These are phyloP conservation scores for Viola odorata DNA, from an alignment of 345 rosid species.

Conservation along the genomic window DNA sequence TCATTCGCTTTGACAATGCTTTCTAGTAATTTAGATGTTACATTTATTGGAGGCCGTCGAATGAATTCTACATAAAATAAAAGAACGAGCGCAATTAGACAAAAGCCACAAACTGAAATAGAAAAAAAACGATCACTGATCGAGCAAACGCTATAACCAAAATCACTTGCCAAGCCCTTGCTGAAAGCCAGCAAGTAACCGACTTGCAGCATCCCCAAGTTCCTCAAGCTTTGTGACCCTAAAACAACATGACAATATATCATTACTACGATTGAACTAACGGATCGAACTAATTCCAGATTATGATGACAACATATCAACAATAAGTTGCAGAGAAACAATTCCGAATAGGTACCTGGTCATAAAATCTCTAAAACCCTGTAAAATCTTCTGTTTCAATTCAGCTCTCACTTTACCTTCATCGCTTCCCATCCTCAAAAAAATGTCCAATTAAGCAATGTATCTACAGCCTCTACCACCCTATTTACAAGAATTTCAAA, in stretches of 20 bases:
- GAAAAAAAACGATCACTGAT: neutral
- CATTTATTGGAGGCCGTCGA: constrained; percentile 46
- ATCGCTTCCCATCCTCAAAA: constrained; percentile 17
- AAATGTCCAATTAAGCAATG: neutral
- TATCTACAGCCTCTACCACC: too few species aligned
- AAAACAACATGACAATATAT: neutral
- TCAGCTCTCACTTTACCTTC: constrained; percentile 8
- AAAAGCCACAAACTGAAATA: neutral
- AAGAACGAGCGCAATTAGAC: neutral
- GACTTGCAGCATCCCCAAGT: constrained; percentile 36
- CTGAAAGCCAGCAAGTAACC: constrained; percentile 45
- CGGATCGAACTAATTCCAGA: too few species aligned
- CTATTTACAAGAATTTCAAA: too few species aligned
- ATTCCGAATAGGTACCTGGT: constrained; percentile 27
- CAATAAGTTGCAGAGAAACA: neutral
- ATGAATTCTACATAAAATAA: constrained; percentile 40
- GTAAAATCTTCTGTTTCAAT: constrained; percentile 24
- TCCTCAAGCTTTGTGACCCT: constrained; percentile 65
- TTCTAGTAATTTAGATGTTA: constrained; percentile 40
- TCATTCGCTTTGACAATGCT: constrained; percentile 54
- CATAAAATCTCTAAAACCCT: constrained; percentile 45
- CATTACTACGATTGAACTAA: neutral
- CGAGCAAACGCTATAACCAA: neutral
- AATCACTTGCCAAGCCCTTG: constrained; percentile 46
- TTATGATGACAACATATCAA: neutral